A percentile compares a stretch with the other conserved stretches of the same genome.
Conservation (phyloP, 2,329 filamentous ascomycete genomes). For the Thelonectria blattea region DNA sequence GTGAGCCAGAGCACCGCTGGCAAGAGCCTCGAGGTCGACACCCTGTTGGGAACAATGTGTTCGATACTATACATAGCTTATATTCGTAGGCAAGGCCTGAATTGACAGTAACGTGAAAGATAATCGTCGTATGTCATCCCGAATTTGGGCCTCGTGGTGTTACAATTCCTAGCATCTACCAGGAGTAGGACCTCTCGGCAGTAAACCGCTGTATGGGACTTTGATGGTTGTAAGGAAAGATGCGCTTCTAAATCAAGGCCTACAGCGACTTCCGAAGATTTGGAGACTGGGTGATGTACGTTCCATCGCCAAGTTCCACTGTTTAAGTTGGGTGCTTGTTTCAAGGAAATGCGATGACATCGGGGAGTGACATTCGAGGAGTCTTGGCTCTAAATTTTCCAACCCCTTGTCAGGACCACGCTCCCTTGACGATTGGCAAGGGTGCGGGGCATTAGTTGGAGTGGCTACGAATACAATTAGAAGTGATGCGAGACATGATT, state of each 20-base stretch:
- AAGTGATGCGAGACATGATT: neutral
- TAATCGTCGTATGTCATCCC: neutral
- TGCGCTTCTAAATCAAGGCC: neutral
- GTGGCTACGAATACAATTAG: neutral
- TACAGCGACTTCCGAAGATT: neutral
- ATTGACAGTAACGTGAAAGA: neutral
- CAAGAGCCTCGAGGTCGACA: neutral
- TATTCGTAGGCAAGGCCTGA: constrained; percentile 4
- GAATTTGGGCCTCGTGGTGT: neutral
- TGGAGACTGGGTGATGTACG: neutral
- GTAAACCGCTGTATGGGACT: neutral
- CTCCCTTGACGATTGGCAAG: neutral
- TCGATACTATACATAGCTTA: constrained; percentile 15
- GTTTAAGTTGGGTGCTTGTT: neutral
- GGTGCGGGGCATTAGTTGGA: constrained; percentile 3
- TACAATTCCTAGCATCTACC: neutral
- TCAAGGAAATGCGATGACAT: neutral
- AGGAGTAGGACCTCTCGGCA: neutral
- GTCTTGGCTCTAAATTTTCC: constrained; percentile 7
- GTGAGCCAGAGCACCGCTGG: neutral
- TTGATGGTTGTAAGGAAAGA: no score
- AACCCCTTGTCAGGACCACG: neutral
- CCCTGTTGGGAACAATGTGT: constrained; percentile 11
- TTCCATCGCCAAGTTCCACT: no score
- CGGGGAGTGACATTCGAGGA: neutral